These are phyloP conservation scores for Melaleuca alternifolia DNA, from an alignment of 345 rosid species.

Conservation along the genomic window DNA sequence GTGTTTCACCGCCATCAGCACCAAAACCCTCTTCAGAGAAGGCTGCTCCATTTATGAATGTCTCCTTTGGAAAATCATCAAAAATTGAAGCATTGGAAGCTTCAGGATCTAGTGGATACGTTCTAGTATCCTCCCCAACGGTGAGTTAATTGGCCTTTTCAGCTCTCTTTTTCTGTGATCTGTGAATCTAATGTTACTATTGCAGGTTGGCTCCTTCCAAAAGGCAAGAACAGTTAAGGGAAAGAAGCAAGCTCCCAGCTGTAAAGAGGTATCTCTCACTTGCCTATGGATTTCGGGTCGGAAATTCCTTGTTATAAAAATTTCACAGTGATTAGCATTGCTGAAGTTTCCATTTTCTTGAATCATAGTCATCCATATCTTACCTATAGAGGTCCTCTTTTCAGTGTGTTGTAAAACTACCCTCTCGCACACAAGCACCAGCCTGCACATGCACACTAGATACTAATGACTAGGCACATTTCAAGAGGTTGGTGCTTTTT, in stretches of 20 bases:
- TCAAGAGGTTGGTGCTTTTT: background rate
- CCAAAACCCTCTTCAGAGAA: slow-evolving; percentile 43
- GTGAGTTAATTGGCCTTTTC: slow-evolving; percentile 21
- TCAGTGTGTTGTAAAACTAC: background rate
- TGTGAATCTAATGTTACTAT: background rate
- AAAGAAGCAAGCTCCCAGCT: slow-evolving; percentile 54
- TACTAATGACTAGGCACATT: background rate
- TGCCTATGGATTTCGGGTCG: background rate
- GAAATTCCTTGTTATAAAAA: background rate
- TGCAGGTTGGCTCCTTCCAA: slow-evolving; percentile 67
- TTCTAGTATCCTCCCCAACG: slow-evolving; percentile 59
- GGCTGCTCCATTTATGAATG: slow-evolving; percentile 45
- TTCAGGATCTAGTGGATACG: slow-evolving; percentile 58
- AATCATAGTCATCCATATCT: background rate
- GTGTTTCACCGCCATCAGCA: slow-evolving; percentile 13
- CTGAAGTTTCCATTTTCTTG: background rate
- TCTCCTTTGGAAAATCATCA: slow-evolving; percentile 49
- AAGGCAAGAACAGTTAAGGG: slow-evolving; percentile 68
- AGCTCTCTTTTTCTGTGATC: background rate
- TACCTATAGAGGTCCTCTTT: background rate
- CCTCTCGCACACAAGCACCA: background rate
- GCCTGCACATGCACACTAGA: background rate
- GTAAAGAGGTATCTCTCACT: slow-evolving; percentile 46
- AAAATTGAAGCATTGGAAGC: slow-evolving; percentile 71
- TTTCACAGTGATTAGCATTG: background rate